Evolutionary conservation across 495 filamentous ascomycete species (phyloP), one percentile per base, ranked within the genome.

Genomic region (Penicillium flavigenum): DNA sequence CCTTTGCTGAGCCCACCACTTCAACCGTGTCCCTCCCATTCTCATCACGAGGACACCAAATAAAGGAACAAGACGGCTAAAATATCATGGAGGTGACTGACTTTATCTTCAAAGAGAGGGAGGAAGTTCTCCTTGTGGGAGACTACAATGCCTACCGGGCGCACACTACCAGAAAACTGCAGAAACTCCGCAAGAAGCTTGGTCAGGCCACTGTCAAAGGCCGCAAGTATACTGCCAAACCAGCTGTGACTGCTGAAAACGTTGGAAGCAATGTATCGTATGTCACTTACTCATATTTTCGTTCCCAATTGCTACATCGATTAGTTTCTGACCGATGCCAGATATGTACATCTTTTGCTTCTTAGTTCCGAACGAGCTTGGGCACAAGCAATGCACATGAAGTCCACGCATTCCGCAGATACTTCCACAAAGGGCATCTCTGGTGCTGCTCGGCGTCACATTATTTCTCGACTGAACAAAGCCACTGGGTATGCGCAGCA

Each of bases 371-470:
- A 99, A 75, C 83, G 95, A 61, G 90, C 95, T 51, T 98, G 95
- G 92, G 95, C 95, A 2, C 86, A 96, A 67, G 95, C 92, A 50
- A 94, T 96, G 91, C 81, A 88, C 61, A 90, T 97, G 82, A 96
- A 96, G 71, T 83, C 91, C 6, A 72, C 83, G 22, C 89, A 96
- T 69, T 83, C 90, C 41, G 84, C 89, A 62, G 91, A 93, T 60
- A 75, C 78, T 42, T 76, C 80, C 9, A 80, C 82, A 34, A 86
- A 90, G 70, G 85, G 86, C 32, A 86, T 95, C 52, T 80, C 88
- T n/a, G 86, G 90, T 46, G 83, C 86, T 19, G 86, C 89, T 19
- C 83, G 89, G 59, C 87, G 87, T 34, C 94, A 97, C 65, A 92
- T 97, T 20, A 85, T 93, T 49, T 93, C 93, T 5, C 82, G 91